Evolutionary conservation across 208 protist genomes (phyloP).

Genomic region (Entamoeba invadens): DNA sequence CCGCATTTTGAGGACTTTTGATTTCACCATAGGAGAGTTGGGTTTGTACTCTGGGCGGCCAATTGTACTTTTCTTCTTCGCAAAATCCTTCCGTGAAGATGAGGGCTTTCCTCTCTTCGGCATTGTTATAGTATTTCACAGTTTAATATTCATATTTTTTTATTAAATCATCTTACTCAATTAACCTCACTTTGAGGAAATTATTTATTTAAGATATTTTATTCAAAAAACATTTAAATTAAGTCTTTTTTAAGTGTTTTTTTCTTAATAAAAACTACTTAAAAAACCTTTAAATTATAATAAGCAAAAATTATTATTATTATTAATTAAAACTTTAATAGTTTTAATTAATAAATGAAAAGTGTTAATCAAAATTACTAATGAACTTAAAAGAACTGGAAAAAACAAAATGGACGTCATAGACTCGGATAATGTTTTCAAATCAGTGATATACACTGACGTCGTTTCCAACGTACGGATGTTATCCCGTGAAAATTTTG

Average conservation of each 20-base stretch:
- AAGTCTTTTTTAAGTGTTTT: no score
- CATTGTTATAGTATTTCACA: no score
- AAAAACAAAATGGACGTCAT: not conserved
- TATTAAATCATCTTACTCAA: no score
- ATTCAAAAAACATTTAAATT: no score
- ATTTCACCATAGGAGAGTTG: not conserved
- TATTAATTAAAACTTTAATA: no score
- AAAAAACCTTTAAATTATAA: no score
- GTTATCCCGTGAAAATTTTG: not conserved
- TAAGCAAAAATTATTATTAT: no score
- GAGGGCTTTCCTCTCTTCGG: not conserved
- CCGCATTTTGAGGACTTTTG: not conserved
- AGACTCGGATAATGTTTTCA: not conserved
- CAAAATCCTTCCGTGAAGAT: not conserved
- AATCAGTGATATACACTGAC: not conserved
- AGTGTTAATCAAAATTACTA: not conserved
- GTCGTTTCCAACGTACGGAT: not conserved
- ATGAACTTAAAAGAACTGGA: not conserved
- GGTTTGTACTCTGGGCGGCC: not conserved
- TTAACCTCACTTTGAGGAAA: no score
- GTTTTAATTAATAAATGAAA: no score
- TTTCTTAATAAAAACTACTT: no score
- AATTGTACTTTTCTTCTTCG: not conserved
- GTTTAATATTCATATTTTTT: no score
- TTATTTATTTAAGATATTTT: no score